Evolutionary conservation across 805 yeast genomes (phyloP).

Genomic region (Jamesozyma jinghongensis): DNA sequence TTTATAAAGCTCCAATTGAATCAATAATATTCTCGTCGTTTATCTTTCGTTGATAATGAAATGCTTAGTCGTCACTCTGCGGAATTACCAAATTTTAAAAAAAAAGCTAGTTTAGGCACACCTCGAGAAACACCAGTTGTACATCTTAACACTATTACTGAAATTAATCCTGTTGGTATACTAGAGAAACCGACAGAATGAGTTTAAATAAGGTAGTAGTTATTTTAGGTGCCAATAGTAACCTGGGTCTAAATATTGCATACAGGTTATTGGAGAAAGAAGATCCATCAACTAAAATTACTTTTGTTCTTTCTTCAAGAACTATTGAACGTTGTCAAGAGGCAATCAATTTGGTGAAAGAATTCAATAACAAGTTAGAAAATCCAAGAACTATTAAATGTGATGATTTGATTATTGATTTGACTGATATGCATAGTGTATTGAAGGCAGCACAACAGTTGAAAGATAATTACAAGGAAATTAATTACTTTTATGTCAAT

Average conservation of each 20-base stretch:
- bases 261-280: conserved; percentile 59
- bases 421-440: conserved; percentile 78
- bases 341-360: conserved; percentile 49
- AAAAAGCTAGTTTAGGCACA: too few relatives aligned
- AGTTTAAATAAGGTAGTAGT: conserved; percentile 31
- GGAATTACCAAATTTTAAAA: too few relatives aligned
- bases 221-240: conserved; percentile 43
- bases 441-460: conserved; percentile 63
- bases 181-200: background rate
- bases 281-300: conserved; percentile 47
- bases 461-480: conserved; percentile 46
- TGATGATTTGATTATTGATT: conserved; percentile 80
- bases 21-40: too few relatives aligned
- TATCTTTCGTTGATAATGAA: too few relatives aligned
- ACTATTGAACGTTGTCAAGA: conserved; percentile 75
- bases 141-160: too few relatives aligned
- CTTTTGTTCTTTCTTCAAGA: conserved; percentile 81
- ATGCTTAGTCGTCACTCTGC: too few relatives aligned
- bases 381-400: conserved; percentile 58
- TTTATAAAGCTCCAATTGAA: background rate
- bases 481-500: conserved; percentile 76
- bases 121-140: too few relatives aligned
- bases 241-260: conserved; percentile 79
- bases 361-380: conserved; percentile 31
- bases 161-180: too few relatives aligned